Evolutionary conservation across 2,329 filamentous ascomycete genomes (phyloP).

Genomic region (Verticillium isaacii): DNA sequence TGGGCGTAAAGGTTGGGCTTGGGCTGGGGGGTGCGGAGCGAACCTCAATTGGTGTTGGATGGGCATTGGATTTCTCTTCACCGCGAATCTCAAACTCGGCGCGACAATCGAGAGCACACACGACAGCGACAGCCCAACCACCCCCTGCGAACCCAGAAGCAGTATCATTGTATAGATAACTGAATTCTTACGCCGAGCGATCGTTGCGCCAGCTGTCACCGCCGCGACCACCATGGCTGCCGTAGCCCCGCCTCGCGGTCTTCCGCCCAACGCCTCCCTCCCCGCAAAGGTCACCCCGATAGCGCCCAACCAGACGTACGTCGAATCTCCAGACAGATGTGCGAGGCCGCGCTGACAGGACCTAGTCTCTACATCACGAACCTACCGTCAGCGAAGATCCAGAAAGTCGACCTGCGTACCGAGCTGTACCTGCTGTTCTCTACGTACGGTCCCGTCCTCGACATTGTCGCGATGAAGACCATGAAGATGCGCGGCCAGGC

Average conservation of each 20-base stretch:
- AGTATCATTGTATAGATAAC: not conserved
- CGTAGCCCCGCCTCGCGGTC: conserved; percentile 29
- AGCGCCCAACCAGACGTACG: conserved; percentile 73
- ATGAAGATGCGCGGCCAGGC: conserved; percentile 94
- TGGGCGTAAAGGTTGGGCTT: not conserved
- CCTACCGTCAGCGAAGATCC: conserved; percentile 78
- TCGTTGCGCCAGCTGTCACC: not conserved
- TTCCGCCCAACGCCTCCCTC: conserved; percentile 35
- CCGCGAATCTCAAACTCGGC: not conserved
- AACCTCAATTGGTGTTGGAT: not conserved
- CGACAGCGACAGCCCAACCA: not conserved
- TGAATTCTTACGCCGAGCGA: not conserved
- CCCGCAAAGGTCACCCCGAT: conserved; percentile 49
- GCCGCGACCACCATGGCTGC: conserved; percentile 25
- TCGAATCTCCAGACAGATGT: conserved; percentile 11
- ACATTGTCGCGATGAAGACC: conserved; percentile 86
- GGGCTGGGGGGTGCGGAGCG: not conserved
- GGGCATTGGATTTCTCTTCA: not conserved
- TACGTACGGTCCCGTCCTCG: conserved; percentile 87
- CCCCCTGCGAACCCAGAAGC: too few relatives aligned
- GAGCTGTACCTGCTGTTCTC: conserved; percentile 91
- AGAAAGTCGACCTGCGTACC: conserved; percentile 80
- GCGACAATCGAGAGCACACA: not conserved
- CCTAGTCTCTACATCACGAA: conserved; percentile 82
- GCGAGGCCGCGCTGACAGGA: not conserved